Evolutionary conservation across 176 grass and related monocot genomes (phyloP).

Genomic region (Oryza meyeriana): DNA sequence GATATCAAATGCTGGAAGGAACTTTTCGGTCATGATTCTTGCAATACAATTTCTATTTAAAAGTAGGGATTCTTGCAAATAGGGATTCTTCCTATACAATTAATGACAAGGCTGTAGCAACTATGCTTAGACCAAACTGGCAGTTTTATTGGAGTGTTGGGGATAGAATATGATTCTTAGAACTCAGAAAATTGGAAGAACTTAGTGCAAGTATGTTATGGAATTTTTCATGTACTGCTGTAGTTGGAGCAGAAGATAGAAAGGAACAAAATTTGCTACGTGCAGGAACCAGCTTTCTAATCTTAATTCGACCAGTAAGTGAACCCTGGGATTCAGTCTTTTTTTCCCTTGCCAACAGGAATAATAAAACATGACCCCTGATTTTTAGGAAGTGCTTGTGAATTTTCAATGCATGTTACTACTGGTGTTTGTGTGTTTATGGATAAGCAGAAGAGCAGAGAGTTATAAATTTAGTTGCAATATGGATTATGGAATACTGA

Average conservation of each 20-base stretch:
- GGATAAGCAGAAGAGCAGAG: background rate
- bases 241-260: background rate
- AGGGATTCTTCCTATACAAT: background rate
- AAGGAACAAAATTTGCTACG: background rate
- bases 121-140: background rate
- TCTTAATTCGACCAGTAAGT: background rate
- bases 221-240: background rate
- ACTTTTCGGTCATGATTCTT: background rate
- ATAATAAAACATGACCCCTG: background rate
- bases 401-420: background rate
- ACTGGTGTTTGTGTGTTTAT: background rate
- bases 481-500: background rate
- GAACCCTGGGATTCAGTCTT: background rate
- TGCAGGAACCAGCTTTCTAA: background rate
- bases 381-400: background rate
- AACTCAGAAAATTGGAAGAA: background rate
- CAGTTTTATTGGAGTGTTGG: constrained; percentile 1
- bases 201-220: constrained; percentile 11
- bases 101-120: background rate
- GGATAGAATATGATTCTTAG: background rate
- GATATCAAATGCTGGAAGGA: background rate
- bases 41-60: background rate
- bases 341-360: constrained; percentile 8
- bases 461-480: background rate
- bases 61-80: too few relatives aligned